Conservation (phyloP, 2,329 filamentous ascomycete species). For the Cytospora chrysosperma region DNA sequence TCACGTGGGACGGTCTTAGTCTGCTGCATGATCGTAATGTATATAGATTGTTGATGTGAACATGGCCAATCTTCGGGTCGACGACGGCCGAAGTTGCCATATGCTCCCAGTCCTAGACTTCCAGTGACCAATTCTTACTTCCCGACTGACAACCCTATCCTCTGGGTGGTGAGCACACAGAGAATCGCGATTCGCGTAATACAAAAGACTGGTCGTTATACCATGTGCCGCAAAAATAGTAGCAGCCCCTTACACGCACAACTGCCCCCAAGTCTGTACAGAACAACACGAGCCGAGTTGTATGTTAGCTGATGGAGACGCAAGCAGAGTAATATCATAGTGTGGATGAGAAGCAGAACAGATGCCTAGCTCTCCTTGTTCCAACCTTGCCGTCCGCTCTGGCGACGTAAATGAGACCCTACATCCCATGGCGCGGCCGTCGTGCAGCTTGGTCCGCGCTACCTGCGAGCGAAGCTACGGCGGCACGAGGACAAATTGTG, state of each 20-base stretch:
- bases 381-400: background rate
- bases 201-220: background rate
- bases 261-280: background rate
- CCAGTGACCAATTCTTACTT: too few relatives aligned
- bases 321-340: background rate
- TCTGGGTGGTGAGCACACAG: too few relatives aligned
- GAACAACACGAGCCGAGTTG: background rate
- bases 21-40: too few relatives aligned
- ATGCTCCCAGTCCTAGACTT: too few relatives aligned
- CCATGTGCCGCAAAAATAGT: background rate
- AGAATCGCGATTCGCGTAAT: too few relatives aligned
- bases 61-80: too few relatives aligned
- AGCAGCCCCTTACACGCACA: background rate
- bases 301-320: background rate
- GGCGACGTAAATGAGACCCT: background rate
- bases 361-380: background rate
- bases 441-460: background rate
- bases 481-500: background rate
- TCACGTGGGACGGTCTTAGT: too few relatives aligned
- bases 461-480: background rate
- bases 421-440: background rate
- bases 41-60: too few relatives aligned
- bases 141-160: too few relatives aligned
- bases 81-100: too few relatives aligned
- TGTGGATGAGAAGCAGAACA: background rate